A percentile compares a stretch with the other conserved stretches of the same genome.
Evolutionary conservation across 2,329 filamentous ascomycete genomes (phyloP).

Genomic region (Alternaria incomplexa): DNA sequence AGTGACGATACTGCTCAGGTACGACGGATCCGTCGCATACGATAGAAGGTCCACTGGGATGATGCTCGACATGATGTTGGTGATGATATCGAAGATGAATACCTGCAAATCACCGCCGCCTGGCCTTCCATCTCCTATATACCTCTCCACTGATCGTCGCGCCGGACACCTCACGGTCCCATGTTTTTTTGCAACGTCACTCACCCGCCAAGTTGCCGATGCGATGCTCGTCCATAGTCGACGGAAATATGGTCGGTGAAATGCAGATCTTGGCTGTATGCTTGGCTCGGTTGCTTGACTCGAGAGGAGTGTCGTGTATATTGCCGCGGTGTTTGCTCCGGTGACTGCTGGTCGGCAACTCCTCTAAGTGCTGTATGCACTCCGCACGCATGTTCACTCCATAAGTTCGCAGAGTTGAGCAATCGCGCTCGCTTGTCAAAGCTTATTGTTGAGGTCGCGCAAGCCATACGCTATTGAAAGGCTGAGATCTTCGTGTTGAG

Average conservation of each 20-base stretch:
- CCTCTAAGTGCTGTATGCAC: background rate
- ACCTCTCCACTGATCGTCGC: background rate
- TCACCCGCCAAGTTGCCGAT: background rate
- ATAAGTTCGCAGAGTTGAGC: background rate
- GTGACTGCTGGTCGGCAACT: background rate
- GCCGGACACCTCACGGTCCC: background rate
- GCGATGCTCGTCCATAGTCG: background rate
- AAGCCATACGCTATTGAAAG: background rate
- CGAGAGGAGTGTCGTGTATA: background rate
- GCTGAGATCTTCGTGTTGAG: background rate
- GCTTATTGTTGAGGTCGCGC: background rate
- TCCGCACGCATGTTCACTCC: background rate
- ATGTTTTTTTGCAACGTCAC: background rate
- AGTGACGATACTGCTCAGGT: conserved; percentile 35
- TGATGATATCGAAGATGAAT: conserved; percentile 23
- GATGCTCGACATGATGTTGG: conserved; percentile 36
- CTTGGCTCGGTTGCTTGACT: background rate
- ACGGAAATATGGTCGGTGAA: background rate
- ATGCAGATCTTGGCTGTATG: background rate
- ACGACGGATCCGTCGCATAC: conserved; percentile 39
- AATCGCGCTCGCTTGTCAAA: background rate
- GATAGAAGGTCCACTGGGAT: conserved; percentile 42
- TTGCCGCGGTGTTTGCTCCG: background rate
- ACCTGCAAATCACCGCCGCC: background rate
- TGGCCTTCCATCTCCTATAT: background rate